Base-by-base conservation (phyloP, 2,329 filamentous ascomycete genomes). In the Onygenales sp. region DNA sequence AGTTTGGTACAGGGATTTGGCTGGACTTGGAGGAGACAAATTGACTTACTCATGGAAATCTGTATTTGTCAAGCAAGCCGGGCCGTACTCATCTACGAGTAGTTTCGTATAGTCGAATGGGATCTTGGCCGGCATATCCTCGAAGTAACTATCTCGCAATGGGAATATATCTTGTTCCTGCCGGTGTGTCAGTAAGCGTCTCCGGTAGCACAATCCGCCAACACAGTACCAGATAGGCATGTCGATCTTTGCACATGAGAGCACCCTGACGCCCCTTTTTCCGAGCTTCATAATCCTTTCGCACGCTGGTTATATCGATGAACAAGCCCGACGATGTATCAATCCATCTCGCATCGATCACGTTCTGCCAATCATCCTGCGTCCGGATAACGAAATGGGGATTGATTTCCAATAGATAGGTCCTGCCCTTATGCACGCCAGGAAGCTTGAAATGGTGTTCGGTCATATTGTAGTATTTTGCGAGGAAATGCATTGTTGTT, bases 281-380 rank as follows among this genome's bases (percentile, higher is more conserved):
- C 45, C 72, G 65, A 6, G 67, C 69, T 0, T 66, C 66, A 13
- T 68, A 59, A 56, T 80, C 75, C 9, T 70, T 70, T 50, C 79
- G 71, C 5, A 83, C 69, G 5, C 78, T 76, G 0, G 80, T 83
- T 55, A 84, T 81, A 61, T 84, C 81, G 59, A 84, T 82, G 59
- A 81, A 84, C 0, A 83, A 64, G 0, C 81, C 81, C 0, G 76
- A 81, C 0, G 74, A 68, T 17, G 71, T 81, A 60, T 83, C 80
- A 56, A 83, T 81, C 79, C 79, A 84, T 21, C 81, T 71, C 8
- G 76, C 80, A 60, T 84, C 80, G 52, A 84, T 83, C 35, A 77
- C 71, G 56, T 84, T 84, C 48, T 73, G 59, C 10, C 53, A 64
- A 58, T 83, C 81, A 5, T 65, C 51, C 0, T 65, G 72, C 2